phyloP scores from a whole-genome alignment of 768 basidiomycete genomes.

The Amanita thiersii region DNA sequence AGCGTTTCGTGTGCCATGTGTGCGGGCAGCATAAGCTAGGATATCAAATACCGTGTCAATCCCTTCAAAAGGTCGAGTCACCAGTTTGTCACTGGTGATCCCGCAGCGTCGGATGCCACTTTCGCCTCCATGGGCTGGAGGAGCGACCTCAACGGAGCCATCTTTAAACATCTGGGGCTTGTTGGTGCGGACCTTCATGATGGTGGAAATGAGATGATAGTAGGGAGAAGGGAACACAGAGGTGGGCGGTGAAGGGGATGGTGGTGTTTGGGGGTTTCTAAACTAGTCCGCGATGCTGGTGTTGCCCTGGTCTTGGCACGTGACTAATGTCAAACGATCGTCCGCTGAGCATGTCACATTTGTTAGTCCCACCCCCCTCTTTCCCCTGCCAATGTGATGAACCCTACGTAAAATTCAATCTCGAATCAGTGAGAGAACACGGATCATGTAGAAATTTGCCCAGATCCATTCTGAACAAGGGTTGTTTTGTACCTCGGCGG shows the following conservation, averaged over 20 bases:
- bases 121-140: conserved; percentile 35
- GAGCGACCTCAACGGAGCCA: conserved; percentile 56
- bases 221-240: conserved; percentile 7
- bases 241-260: neutral
- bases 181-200: conserved; percentile 27
- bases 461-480: too few species aligned
- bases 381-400: too few species aligned
- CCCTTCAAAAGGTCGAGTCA: conserved; percentile 62
- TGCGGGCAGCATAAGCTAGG: conserved; percentile 63
- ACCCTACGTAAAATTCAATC: too few species aligned
- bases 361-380: too few species aligned
- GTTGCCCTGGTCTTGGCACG: too few species aligned
- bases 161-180: conserved; percentile 40
- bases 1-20: conserved; percentile 67
- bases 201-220: conserved; percentile 16
- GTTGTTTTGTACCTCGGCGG: too few species aligned
- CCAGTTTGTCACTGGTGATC: conserved; percentile 45
- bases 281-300: too few species aligned
- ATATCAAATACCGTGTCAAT: conserved; percentile 80
- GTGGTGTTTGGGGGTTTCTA: neutral
- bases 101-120: conserved; percentile 51
- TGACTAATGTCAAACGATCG: too few species aligned
- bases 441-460: too few species aligned
- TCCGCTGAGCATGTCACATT: too few species aligned
- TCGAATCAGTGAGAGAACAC: too few species aligned